These are phyloP conservation scores for Mediolabrus comicus DNA, from an alignment of 108 stramenopile species.

Conservation along the genomic window DNA sequence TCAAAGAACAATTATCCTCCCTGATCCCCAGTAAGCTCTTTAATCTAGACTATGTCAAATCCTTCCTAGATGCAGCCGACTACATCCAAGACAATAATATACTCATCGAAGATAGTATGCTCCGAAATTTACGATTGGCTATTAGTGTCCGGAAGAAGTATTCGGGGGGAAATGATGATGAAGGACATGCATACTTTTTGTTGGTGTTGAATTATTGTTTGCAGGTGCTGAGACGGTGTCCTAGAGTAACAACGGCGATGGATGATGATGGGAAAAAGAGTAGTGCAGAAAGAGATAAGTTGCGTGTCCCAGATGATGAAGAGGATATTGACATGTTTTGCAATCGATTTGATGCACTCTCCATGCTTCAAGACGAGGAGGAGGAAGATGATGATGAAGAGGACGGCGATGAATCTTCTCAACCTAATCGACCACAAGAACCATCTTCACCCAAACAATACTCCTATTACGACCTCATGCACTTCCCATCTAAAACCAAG, in stretches of 20 bases:
- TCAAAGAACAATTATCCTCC: not conserved
- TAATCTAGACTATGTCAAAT: not conserved
- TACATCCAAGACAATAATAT: not conserved
- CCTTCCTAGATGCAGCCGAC: not conserved
- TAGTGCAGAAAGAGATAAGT: no score
- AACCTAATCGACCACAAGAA: not conserved
- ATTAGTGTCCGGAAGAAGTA: constrained; percentile 8
- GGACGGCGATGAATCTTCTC: not conserved
- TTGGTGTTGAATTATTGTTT: constrained; percentile 2
- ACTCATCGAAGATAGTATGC: not conserved
- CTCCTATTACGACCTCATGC: not conserved
- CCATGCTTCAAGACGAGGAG: not conserved
- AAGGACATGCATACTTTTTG: constrained; percentile 2
- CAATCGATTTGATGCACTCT: constrained; percentile 3
- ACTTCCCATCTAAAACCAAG: not conserved
- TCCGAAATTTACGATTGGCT: constrained; percentile 1
- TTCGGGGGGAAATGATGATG: not conserved
- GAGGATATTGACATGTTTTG: not conserved
- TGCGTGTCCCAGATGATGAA: not conserved
- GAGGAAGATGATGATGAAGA: not conserved
- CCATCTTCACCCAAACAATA: not conserved
- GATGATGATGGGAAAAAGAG: no score
- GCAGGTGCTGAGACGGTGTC: not conserved
- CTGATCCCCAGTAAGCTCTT: not conserved
- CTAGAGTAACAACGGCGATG: no score